Base-by-base conservation (phyloP, 2,329 filamentous ascomycete genomes). In the Monosporascus sp. region DNA sequence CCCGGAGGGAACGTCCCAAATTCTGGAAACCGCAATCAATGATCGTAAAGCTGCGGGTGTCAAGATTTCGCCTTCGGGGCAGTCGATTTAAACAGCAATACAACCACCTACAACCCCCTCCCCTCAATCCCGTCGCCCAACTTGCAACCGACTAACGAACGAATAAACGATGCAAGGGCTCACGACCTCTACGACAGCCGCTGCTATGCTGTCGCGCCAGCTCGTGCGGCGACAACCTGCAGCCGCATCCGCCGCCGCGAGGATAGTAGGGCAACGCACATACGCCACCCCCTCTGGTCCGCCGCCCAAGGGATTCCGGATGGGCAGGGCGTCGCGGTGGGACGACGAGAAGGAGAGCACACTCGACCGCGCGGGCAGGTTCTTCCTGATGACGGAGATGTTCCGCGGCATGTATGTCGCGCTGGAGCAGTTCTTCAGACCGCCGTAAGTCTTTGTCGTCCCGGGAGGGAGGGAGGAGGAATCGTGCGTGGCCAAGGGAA, bases 391-490 rank as follows among this genome's bases (percentile, higher is more conserved):
- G 80, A 86, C 89, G 51, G 94, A 99, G 81, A 94, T 97, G 88
- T 82, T 90, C 71, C 85, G 94, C 68, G 94, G 94, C 73, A 97
- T 99, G 94, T 99, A 97, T 70, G 86, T 99, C 62, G 84, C 94
- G 73, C 71, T 99, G 69, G 94, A 99, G 82, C 93, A 99, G 79
- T 99, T 88, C 83, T 97, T 99, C 80, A 82, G 94, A 73, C 90
- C 93, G 75, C 92, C 94, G 89, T 97, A 82, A 81, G 91, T 91
- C 47, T 57, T 57, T 47, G 55, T 38, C 18, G 24, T 14, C 43
- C 47, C 6, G 11, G 24, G 11, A 4, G 17, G 18, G 14, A 20
- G 27, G 3, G 20, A 27, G 11, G 7, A 7, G 37, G 37, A 35
- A 35, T 14, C 31, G 4, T 35, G 31, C 31, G 31, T 11, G 1